phyloP scores from a whole-genome alignment of 257 asterid species.

The Lithospermum erythrorhizon region DNA sequence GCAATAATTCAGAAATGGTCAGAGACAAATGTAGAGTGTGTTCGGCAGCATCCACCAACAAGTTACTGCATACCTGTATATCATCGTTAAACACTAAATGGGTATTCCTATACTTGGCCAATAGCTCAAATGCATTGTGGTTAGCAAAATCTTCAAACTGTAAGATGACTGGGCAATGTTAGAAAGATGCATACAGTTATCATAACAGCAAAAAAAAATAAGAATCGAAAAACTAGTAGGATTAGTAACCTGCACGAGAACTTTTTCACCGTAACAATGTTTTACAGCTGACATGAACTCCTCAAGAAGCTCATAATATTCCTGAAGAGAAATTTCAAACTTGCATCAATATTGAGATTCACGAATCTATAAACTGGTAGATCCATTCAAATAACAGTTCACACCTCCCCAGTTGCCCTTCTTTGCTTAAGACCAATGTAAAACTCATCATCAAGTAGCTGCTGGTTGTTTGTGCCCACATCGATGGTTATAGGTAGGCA shows the following conservation, averaged over 20 bases:
- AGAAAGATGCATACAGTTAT: conserved; percentile 4
- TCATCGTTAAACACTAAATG: conserved; percentile 91
- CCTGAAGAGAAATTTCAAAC: conserved; percentile 32
- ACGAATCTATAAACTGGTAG: background rate
- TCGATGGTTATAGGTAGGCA: conserved; percentile 87
- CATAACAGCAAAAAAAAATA: background rate
- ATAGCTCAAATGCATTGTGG: conserved; percentile 89
- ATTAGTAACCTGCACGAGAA: conserved; percentile 71
- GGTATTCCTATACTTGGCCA: conserved; percentile 83
- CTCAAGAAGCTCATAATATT: conserved; percentile 66
- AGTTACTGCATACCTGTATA: conserved; percentile 51
- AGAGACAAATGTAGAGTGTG: background rate
- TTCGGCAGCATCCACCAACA: background rate
- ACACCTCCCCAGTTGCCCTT: conserved; percentile 79
- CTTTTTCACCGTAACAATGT: conserved; percentile 91
- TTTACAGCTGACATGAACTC: conserved; percentile 95
- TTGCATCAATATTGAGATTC: background rate
- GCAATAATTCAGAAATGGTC: conserved; percentile 19
- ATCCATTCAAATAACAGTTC: background rate
- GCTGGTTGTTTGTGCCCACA: conserved; percentile 87
- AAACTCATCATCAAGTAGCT: conserved; percentile 67
- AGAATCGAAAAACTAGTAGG: conserved; percentile 1
- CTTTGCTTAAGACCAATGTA: conserved; percentile 85
- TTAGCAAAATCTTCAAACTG: conserved; percentile 96
- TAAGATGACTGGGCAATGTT: background rate